Evolutionary conservation across 345 rosid species (phyloP).

Genomic region (Toxicodendron radicans): DNA sequence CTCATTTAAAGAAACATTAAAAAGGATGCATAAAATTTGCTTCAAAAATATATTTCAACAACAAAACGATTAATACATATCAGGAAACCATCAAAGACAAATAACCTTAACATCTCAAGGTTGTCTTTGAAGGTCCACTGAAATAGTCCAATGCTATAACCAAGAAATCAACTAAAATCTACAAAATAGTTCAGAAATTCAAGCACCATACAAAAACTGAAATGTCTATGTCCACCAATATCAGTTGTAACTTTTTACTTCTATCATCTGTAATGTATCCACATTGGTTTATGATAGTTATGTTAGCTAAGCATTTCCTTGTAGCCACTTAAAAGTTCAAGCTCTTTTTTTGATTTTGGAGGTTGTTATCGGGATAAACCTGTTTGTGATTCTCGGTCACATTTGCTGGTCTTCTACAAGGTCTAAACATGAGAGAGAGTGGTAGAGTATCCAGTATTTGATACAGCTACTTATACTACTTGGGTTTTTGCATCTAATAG

Average conservation of each 20-base stretch:
- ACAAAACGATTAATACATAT: not conserved
- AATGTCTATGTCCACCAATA: not conserved
- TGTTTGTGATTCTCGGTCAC: too few species aligned
- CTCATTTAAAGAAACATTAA: not conserved
- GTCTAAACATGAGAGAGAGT: not conserved
- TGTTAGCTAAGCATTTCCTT: not conserved
- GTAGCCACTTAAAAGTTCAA: not conserved
- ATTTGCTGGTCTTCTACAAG: not conserved
- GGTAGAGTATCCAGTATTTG: not conserved
- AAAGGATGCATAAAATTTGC: conserved; percentile 1
- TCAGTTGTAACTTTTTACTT: not conserved
- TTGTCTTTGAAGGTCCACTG: not conserved
- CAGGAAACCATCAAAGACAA: not conserved
- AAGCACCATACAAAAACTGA: not conserved
- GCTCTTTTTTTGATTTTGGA: not conserved
- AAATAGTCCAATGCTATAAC: not conserved
- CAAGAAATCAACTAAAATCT: not conserved
- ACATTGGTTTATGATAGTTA: not conserved
- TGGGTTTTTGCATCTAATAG: not conserved
- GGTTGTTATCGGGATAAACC: too few species aligned
- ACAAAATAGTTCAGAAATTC: not conserved
- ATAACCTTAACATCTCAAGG: not conserved
- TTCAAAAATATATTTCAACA: not conserved
- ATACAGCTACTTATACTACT: not conserved
- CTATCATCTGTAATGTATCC: not conserved